phyloP scores from a whole-genome alignment of 345 rosid genomes.

The Pugionium dolabratum region DNA sequence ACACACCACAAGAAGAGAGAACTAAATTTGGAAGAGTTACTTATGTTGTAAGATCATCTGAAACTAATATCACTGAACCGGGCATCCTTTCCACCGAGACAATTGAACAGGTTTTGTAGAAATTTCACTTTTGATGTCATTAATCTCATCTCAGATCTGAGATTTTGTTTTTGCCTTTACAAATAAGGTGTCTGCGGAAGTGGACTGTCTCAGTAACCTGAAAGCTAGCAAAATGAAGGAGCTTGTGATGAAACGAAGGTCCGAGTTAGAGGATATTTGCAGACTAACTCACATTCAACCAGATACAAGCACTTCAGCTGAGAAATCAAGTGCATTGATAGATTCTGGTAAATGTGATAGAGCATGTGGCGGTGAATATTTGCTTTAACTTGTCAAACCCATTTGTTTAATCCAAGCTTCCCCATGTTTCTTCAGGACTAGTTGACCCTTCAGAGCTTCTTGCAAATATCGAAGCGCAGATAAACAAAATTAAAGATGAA shows the following conservation, averaged over 20 bases:
- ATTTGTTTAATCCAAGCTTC: conserved; percentile 5
- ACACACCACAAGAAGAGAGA: conserved; percentile 68
- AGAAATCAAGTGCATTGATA: conserved; percentile 87
- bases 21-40: conserved; percentile 55
- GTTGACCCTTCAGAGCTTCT: conserved; percentile 93
- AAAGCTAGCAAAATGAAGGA: conserved; percentile 97
- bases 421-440: conserved; percentile 53
- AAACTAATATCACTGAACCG: conserved; percentile 58
- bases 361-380: conserved; percentile 8
- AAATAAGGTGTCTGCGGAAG: conserved; percentile 84
- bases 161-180: conserved; percentile 17
- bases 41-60: conserved; percentile 59
- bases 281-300: conserved; percentile 78
- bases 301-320: conserved; percentile 79
- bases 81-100: conserved; percentile 71
- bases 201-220: conserved; percentile 68
- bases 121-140: neutral
- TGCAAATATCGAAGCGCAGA: conserved; percentile 75
- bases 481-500: conserved; percentile 74
- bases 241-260: conserved; percentile 85
- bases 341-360: conserved; percentile 64
- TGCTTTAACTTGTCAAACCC: neutral
- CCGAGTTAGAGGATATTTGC: conserved; percentile 79
- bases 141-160: neutral
- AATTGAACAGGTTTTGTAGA: conserved; percentile 63